Conservation (phyloP, 2,329 filamentous ascomycete species). For the Fusarium foetens region DNA sequence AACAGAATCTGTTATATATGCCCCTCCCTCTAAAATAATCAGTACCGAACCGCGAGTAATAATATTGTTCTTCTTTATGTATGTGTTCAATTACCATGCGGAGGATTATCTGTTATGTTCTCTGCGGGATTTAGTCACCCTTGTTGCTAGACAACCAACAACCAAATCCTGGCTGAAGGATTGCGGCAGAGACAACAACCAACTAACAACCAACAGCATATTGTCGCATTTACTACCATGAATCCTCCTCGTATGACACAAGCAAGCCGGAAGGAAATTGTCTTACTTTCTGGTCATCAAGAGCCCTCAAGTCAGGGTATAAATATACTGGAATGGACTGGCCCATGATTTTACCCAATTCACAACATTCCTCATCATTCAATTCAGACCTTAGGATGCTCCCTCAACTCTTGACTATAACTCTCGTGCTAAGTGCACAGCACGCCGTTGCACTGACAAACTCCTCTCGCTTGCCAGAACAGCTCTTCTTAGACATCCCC, state of each 20-base stretch:
- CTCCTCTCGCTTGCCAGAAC: neutral
- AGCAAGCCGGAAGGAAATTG: neutral
- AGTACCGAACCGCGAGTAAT: neutral
- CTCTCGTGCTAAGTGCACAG: neutral
- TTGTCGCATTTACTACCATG: neutral
- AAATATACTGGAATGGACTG: neutral
- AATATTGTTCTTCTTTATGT: accelerated
- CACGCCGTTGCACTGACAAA: neutral
- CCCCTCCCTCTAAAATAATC: neutral
- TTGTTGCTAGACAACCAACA: neutral
- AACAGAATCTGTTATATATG: accelerated
- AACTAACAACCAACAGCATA: neutral
- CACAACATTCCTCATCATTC: no score
- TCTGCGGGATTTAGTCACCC: neutral
- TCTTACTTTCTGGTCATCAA: neutral
- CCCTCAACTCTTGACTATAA: neutral
- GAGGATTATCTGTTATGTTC: accelerated
- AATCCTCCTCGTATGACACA: neutral
- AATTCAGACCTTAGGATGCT: neutral
- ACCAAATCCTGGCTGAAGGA: neutral
- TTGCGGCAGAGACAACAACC: neutral
- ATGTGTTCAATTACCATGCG: no score
- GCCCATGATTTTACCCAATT: accelerated
- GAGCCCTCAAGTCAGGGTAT: neutral
- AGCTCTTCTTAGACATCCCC: neutral